Evolutionary conservation across 1,139 yeast species (phyloP), one percentile per base, ranked within the genome.

Genomic region (Lodderomyces jiufengensis): DNA sequence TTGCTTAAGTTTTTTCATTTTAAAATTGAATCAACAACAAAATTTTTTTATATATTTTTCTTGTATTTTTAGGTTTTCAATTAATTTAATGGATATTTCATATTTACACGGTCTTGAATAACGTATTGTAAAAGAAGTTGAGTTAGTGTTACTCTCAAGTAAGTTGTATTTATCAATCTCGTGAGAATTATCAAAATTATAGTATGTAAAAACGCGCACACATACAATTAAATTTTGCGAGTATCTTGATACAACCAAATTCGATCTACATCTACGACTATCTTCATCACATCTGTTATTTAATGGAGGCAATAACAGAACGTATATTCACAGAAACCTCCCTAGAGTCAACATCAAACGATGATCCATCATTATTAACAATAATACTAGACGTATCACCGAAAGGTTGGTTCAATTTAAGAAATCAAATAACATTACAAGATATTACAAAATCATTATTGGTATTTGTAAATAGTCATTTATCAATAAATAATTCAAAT

Each of bases 401-500:
- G 0, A 57, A 65, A 26, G 81, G 86, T 31, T 88, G 97, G 97
- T 75, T 69, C 34, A 65, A 68, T 29, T 61, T 81, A 24, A 53
- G 55, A 20, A 62, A 71, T 27, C 62, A 66, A 33, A 57, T 75
- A 3, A 50, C 76, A 2, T 55, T 84, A 22, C 68, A 72, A 41
- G 78, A 78, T 32, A 75, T 80, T 15, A 63, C 78, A 15, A 75
- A 80, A 43, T 66, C 86, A 4, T 54, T 86, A 9, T 56, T 84
- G 31, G 85, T 87, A 24, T 80, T 81, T 50, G 59, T 90, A 40
- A 92, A 92, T 54, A 90, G 94, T 1, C 98, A 92, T 57, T 57
- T 94, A 33, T 80, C 98, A 0, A 68, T 87, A 38, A 86, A 87
- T 58, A 86, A 85, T 51, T 78, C 88, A 25, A 92, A 92, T 56